phyloP scores from a whole-genome alignment of 768 basidiomycete species.

The Daedaleopsis nitida region DNA sequence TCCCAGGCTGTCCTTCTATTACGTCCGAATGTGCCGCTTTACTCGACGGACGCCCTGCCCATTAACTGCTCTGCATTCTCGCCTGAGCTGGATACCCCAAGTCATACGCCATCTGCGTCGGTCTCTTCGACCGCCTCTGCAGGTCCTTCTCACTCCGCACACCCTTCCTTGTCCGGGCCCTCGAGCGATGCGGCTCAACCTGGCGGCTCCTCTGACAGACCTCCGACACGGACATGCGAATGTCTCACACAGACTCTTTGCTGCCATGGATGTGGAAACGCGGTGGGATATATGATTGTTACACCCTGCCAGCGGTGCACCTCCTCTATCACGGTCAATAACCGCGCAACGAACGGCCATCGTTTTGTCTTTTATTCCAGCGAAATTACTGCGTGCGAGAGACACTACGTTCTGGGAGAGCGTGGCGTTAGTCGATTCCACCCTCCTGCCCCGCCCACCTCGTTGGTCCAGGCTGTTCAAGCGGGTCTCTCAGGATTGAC shows the following conservation, averaged over 20 bases:
- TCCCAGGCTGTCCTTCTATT: constrained; percentile 79
- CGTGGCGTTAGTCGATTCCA: constrained; percentile 52
- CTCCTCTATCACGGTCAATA: constrained; percentile 63
- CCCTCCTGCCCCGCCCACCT: constrained; percentile 25
- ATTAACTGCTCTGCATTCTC: constrained; percentile 73
- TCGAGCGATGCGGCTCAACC: constrained; percentile 11
- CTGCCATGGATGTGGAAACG: constrained; percentile 75
- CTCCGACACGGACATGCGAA: constrained; percentile 69
- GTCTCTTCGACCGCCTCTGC: constrained; percentile 25
- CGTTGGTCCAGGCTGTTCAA: constrained; percentile 8
- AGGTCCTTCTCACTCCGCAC: neutral
- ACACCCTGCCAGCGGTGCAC: constrained; percentile 78
- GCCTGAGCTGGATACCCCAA: constrained; percentile 26
- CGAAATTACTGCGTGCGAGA: constrained; percentile 63
- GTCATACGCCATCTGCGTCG: constrained; percentile 15
- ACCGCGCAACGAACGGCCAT: constrained; percentile 80
- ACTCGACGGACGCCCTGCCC: constrained; percentile 80
- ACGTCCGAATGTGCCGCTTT: constrained; percentile 78
- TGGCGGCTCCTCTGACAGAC: constrained; percentile 27
- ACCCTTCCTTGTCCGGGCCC: constrained; percentile 1
- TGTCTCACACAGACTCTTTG: constrained; percentile 82
- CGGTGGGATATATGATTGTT: constrained; percentile 82
- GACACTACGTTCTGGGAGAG: constrained; percentile 64
- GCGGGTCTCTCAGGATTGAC: constrained; percentile 22
- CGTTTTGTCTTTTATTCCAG: constrained; percentile 84